A percentile compares a stretch with the other conserved stretches of the same genome.
Conservation (phyloP, 352 stramenopile species). For the Phytophthora palmivora region DNA sequence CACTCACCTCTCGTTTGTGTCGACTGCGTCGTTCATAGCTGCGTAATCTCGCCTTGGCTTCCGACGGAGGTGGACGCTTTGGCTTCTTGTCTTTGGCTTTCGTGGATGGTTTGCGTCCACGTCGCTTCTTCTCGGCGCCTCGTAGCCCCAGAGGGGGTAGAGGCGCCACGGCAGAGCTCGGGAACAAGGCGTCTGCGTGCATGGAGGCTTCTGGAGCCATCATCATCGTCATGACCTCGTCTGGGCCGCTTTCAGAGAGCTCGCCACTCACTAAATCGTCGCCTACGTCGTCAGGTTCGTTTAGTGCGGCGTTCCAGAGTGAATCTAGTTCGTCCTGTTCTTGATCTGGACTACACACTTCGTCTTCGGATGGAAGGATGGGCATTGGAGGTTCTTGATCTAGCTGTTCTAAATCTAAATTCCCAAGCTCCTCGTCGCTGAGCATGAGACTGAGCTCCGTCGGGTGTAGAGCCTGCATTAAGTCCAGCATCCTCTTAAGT, state of each 20-base stretch:
- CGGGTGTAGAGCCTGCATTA: conserved; percentile 34
- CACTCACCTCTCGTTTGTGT: conserved; percentile 54
- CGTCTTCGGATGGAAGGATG: conserved; percentile 41
- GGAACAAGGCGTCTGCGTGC: conserved; percentile 36
- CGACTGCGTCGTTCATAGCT: conserved; percentile 66
- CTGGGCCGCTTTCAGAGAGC: conserved; percentile 37
- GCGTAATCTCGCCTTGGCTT: conserved; percentile 51
- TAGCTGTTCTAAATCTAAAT: conserved; percentile 34
- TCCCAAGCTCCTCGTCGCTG: conserved; percentile 35
- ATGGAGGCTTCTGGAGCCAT: conserved; percentile 24
- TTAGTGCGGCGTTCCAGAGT: conserved; percentile 41
- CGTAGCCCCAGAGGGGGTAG: conserved; percentile 24
- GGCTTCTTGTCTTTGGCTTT: conserved; percentile 48
- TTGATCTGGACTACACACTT: conserved; percentile 6
- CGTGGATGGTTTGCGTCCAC: conserved; percentile 48
- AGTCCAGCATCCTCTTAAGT: conserved; percentile 39
- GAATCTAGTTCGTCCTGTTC: conserved; percentile 36
- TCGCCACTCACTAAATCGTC: conserved; percentile 41
- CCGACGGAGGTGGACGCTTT: conserved; percentile 45
- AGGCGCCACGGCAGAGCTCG: conserved; percentile 29
- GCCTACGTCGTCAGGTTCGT: conserved; percentile 23
- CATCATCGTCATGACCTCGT: conserved; percentile 49
- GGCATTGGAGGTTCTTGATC: conserved; percentile 35
- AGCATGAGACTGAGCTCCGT: conserved; percentile 37
- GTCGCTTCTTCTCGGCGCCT: conserved; percentile 43